Evolutionary conservation across 2,329 filamentous ascomycete species (phyloP), one percentile per base, ranked within the genome.

Genomic region (Phaeoacremonium minimum): DNA sequence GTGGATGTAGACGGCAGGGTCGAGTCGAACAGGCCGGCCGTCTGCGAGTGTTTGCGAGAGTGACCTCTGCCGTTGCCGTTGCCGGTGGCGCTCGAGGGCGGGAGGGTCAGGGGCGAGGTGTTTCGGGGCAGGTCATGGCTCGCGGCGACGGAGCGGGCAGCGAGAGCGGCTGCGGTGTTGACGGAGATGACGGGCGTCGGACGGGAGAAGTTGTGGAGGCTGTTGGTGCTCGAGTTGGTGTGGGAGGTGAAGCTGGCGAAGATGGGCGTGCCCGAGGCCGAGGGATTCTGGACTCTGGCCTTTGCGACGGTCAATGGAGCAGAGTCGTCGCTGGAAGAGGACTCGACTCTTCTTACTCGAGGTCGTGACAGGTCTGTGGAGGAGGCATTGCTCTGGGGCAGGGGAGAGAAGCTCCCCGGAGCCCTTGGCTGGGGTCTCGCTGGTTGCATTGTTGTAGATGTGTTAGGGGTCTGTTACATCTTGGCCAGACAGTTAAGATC

Each of bases 21-120:
- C 29, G 85, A 78, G 55, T 90, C 85, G 53, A 90, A 90, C 51
- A 82, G 77, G 50, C 86, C 86, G 55, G 86, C 84, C 7, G 77
- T 85, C 47, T 83, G 77, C 42, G 86, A 86, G 50, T 85, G 75
- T 46, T 80, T 82, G 61, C 82, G 60, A 56, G 75, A 61, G 69
- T 84, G 65, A 16, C 53, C 56, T 42, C 63, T 66, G 35, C 45
- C 45, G 15, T 45, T 32, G 48, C 37, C 53, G 34, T 49, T 61
- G 46, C 45, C 49, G 17, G 52, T 46, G 44, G 55, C 55, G 54
- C 49, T 50, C 16, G 56, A 51, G 14, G 61, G 50, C 16, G 66
- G 63, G 28, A 61, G 54, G 30, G 59, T 67, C 48, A 67, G 47
- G 20, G 69, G 67, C 19, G 68, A 71, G 11, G 55, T 58, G 49